Percentiles rank a stretch among this genome's conserved stretches.
These are phyloP conservation scores for Fusarium dimerum DNA, from an alignment of 2,329 filamentous ascomycete genomes.

Conservation along the genomic window DNA sequence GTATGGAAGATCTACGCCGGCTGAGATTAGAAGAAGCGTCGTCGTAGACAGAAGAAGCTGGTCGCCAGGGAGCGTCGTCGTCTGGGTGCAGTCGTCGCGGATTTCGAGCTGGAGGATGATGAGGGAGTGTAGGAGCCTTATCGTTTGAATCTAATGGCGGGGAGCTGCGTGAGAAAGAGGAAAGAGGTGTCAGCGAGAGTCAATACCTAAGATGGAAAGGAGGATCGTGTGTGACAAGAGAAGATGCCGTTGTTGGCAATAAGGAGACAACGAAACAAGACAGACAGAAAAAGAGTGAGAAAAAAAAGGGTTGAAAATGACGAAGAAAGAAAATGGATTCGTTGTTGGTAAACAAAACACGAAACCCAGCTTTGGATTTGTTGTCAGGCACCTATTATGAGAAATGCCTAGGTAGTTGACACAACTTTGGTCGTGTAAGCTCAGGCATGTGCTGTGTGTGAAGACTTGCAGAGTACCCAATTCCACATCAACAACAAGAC, in stretches of 20 bases:
- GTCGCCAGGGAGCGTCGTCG: slow-evolving; percentile 39
- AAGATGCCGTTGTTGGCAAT: background rate
- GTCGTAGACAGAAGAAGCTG: slow-evolving; percentile 57
- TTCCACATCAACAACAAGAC: background rate
- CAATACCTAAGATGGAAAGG: background rate
- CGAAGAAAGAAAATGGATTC: background rate
- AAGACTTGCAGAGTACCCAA: background rate
- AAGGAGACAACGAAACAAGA: background rate
- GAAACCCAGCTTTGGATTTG: background rate
- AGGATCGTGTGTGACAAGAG: background rate
- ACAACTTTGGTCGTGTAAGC: background rate
- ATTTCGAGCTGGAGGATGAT: slow-evolving; percentile 39
- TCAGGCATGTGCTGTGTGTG: background rate
- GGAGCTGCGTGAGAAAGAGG: slow-evolving; percentile 20
- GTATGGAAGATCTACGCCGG: slow-evolving; percentile 10
- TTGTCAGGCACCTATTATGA: background rate
- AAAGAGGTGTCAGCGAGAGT: slow-evolving; percentile 17
- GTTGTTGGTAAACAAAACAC: background rate
- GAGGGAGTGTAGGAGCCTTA: slow-evolving; percentile 25
- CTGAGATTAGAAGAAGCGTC: slow-evolving; percentile 14
- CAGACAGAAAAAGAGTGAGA: too few relatives aligned
- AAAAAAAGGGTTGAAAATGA: background rate
- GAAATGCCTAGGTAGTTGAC: background rate
- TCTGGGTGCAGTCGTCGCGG: slow-evolving; percentile 33
- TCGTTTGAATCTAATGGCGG: slow-evolving; percentile 25